phyloP scores from a whole-genome alignment of 306 rosid genomes.

The cucumber (Cucumis sativus) region DNA sequence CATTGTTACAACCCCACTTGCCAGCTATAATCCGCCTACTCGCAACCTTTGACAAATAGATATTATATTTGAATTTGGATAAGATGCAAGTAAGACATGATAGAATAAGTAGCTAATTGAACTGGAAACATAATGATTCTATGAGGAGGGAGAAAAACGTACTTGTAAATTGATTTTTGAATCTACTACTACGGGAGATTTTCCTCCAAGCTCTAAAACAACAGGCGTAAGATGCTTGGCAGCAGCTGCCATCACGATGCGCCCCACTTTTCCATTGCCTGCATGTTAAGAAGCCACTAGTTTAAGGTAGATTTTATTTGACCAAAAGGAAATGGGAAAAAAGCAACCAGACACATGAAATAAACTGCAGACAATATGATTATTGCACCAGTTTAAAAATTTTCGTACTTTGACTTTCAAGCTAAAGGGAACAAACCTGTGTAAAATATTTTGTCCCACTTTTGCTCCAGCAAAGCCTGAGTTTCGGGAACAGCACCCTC shows the following conservation, averaged over 20 bases:
- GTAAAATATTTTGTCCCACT: slow-evolving; percentile 98
- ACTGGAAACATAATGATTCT: not conserved
- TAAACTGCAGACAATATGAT: not conserved
- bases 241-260: slow-evolving; percentile 93
- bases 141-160: not conserved
- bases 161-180: slow-evolving; percentile 57
- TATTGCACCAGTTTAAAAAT: not conserved
- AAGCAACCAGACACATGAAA: not conserved
- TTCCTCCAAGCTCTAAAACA: slow-evolving; percentile 96
- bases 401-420: not conserved
- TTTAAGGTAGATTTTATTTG: not conserved
- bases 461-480: slow-evolving; percentile 73
- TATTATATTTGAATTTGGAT: slow-evolving; percentile 4
- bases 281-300: slow-evolving; percentile 1
- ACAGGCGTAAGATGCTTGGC: slow-evolving; percentile 97
- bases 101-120: not conserved
- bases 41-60: slow-evolving; percentile 48
- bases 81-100: not conserved
- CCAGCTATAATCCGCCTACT: slow-evolving; percentile 78
- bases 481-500: slow-evolving; percentile 89
- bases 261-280: slow-evolving; percentile 80
- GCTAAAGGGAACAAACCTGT: slow-evolving; percentile 45
- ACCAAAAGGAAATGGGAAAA: not conserved
- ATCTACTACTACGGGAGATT: slow-evolving; percentile 83
- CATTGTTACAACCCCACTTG: slow-evolving; percentile 90